A percentile compares a stretch with the other conserved stretches of the same genome.
phyloP scores from a whole-genome alignment of 2,329 filamentous ascomycete species.

The Monilinia laxa region DNA sequence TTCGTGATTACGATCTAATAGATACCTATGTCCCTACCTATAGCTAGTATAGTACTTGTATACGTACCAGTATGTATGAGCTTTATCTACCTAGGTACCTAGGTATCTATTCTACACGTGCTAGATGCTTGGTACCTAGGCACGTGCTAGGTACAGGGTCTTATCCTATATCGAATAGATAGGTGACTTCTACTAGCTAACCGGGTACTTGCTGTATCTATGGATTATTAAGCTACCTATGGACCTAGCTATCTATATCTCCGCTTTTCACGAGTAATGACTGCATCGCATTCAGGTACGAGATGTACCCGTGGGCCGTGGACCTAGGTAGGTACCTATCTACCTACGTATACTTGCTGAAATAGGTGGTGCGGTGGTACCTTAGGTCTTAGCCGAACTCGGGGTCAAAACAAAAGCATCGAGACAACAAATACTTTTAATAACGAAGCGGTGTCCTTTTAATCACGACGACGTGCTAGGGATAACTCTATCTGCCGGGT shows the following conservation, averaged over 20 bases:
- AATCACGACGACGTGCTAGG: background rate
- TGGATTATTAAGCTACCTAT: background rate
- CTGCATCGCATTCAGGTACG: slow-evolving; percentile 8
- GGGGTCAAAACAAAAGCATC: background rate
- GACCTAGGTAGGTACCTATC: background rate
- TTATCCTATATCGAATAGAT: background rate
- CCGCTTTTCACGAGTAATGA: slow-evolving; percentile 8
- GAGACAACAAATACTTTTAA: no score
- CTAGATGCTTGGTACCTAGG: background rate
- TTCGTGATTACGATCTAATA: no score
- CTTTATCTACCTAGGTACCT: no score
- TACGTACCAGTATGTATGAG: no score
- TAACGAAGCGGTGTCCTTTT: background rate
- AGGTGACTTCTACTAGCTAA: background rate
- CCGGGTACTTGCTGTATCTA: background rate
- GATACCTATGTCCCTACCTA: no score
- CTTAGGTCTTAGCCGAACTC: slow-evolving; percentile 6
- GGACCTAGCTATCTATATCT: background rate
- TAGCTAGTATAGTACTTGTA: no score
- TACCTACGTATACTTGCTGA: no score
- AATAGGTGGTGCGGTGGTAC: no score
- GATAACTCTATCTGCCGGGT: no score
- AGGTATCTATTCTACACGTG: no score
- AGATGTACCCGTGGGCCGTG: background rate
- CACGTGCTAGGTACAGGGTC: slow-evolving; percentile 3